Evolutionary conservation across 768 basidiomycete species (phyloP).

Genomic region (Pleurotus sapidus): DNA sequence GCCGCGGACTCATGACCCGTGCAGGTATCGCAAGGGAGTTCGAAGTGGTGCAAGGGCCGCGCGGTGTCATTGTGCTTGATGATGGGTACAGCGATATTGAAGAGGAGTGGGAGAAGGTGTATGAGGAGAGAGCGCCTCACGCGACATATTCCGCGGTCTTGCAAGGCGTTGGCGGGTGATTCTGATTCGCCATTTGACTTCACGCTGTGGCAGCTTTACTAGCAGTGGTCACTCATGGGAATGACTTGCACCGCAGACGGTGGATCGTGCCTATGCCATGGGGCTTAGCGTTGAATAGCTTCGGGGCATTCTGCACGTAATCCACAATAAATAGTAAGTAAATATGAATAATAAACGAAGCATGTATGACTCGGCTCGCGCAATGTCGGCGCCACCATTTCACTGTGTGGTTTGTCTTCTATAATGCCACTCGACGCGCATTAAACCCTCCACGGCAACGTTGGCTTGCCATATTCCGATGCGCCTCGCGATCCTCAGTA

Average conservation of each 20-base stretch:
- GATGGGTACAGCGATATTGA: constrained; percentile 12
- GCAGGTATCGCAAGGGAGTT: constrained; percentile 24
- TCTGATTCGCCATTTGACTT: not conserved
- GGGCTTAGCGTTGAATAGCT: too few species aligned
- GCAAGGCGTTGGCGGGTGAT: not conserved
- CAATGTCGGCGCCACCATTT: too few species aligned
- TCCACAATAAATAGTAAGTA: too few species aligned
- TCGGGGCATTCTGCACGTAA: too few species aligned
- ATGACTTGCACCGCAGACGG: too few species aligned
- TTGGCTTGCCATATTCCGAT: constrained; percentile 82
- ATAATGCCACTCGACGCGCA: constrained; percentile 12
- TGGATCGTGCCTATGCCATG: too few species aligned
- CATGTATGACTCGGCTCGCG: too few species aligned
- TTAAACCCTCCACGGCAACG: constrained; percentile 70
- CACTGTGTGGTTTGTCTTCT: too few species aligned
- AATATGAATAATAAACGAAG: too few species aligned
- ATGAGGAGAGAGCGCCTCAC: constrained; percentile 10
- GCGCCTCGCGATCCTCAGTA: constrained; percentile 57
- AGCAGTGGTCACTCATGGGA: too few species aligned
- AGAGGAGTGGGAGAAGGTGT: constrained; percentile 25
- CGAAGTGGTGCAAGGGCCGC: constrained; percentile 17
- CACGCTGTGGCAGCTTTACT: too few species aligned
- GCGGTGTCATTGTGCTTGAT: constrained; percentile 16
- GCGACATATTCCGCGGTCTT: not conserved
- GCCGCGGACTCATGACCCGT: not conserved